These are phyloP conservation scores for Glaciozyma antarctica DNA, from an alignment of 768 basidiomycete species.

Conservation along the genomic window DNA sequence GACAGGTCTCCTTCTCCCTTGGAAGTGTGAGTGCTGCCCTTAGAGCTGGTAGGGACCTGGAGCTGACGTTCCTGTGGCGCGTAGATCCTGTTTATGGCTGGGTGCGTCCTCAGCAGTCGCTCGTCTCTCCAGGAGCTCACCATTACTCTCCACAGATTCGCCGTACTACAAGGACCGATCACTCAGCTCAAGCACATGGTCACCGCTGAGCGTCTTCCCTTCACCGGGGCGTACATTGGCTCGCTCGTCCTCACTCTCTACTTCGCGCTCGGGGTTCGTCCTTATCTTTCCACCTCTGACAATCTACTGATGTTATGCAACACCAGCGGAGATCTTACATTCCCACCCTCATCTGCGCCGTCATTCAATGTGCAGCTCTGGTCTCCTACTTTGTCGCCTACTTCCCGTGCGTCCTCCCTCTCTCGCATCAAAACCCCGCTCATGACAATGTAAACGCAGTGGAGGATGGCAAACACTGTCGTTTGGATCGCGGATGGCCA, in stretches of 20 bases:
- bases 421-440: background rate
- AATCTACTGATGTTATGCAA: background rate
- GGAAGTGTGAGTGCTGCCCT: constrained; percentile 19
- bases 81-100: constrained; percentile 80
- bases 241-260: constrained; percentile 81
- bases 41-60: background rate
- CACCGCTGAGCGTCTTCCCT: constrained; percentile 38
- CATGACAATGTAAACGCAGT: background rate
- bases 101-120: constrained; percentile 46
- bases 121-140: background rate
- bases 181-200: constrained; percentile 77
- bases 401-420: constrained; percentile 66
- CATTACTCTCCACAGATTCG: constrained; percentile 36
- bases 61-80: background rate
- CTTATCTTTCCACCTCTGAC: background rate
- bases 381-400: constrained; percentile 85
- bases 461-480: constrained; percentile 26
- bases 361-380: constrained; percentile 74
- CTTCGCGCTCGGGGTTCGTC: constrained; percentile 75
- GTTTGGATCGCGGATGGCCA: constrained; percentile 25
- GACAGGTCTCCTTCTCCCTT: constrained; percentile 35
- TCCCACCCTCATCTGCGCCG: constrained; percentile 71
- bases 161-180: constrained; percentile 58
- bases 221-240: constrained; percentile 64
- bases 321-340: constrained; percentile 68